A percentile compares a stretch with the other conserved stretches of the same genome.
Conservation (phyloP, 352 stramenopile genomes). For the Globisporangium middletonii region DNA sequence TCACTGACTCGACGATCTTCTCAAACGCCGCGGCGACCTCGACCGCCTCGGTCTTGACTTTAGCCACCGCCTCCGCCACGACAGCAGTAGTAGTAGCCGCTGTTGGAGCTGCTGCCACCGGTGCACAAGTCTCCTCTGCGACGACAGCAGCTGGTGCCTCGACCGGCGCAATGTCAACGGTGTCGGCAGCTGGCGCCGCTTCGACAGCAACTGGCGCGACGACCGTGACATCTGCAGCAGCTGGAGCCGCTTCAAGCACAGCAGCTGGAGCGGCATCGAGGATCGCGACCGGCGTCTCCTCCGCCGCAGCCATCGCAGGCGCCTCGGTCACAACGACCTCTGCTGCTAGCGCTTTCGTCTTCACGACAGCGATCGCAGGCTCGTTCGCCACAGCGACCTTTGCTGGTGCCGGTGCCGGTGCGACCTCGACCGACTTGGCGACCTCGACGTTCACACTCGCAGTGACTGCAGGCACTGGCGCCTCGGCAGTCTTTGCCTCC, state of each 20-base stretch:
- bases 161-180: not conserved
- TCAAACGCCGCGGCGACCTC: slow-evolving; percentile 7
- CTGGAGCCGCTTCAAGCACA: not conserved
- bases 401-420: not conserved
- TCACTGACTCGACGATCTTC: slow-evolving; percentile 17
- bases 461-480: slow-evolving; percentile 1
- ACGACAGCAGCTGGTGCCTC: not conserved
- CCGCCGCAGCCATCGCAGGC: not conserved
- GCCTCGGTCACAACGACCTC: not conserved
- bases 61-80: not conserved
- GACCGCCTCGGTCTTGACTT: not conserved
- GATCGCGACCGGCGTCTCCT: not conserved
- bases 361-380: not conserved
- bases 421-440: not conserved
- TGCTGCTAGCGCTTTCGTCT: not conserved
- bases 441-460: not conserved
- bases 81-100: not conserved
- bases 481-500: slow-evolving; percentile 7
- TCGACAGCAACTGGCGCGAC: slow-evolving; percentile 1
- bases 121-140: not conserved
- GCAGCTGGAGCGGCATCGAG: not conserved
- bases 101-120: not conserved
- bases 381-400: not conserved
- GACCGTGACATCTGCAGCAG: not conserved
- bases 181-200: not conserved